Percentiles rank a stretch among this genome's conserved stretches.
Conservation (phyloP, 2,329 filamentous ascomycete species). For the Penicillium thymicola region DNA sequence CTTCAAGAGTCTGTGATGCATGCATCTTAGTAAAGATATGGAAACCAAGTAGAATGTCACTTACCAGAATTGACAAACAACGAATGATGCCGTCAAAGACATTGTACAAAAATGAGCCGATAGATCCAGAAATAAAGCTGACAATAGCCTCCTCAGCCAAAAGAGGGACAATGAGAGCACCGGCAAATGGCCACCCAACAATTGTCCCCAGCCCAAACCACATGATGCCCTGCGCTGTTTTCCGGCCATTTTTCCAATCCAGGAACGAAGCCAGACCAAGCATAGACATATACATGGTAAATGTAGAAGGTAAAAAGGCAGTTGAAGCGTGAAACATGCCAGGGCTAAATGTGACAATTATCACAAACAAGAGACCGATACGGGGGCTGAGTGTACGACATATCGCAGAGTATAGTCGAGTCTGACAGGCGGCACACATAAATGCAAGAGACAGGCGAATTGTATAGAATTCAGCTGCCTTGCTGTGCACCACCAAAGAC, state of each 20-base stretch:
- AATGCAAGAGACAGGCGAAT: constrained; percentile 73
- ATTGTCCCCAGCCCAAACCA: constrained; percentile 86
- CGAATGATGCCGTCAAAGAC: constrained; percentile 65
- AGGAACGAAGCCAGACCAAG: constrained; percentile 85
- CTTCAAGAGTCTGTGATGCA: constrained; percentile 59
- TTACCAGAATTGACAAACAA: constrained; percentile 66
- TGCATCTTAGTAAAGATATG: constrained; percentile 20
- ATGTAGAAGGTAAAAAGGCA: constrained; percentile 86
- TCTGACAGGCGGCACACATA: constrained; percentile 76
- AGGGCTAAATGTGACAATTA: constrained; percentile 73
- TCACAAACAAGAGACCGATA: constrained; percentile 79
- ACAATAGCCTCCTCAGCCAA: constrained; percentile 70
- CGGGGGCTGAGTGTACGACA: constrained; percentile 73
- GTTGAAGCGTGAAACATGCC: constrained; percentile 92
- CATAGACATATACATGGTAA: constrained; percentile 92
- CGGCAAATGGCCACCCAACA: constrained; percentile 92
- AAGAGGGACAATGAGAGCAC: constrained; percentile 76
- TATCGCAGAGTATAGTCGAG: constrained; percentile 73
- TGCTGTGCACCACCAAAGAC: constrained; percentile 52
- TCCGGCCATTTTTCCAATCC: constrained; percentile 77
- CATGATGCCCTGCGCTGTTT: constrained; percentile 78
- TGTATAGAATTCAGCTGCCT: constrained; percentile 74
- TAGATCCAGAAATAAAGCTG: constrained; percentile 51
- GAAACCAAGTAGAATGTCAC: constrained; percentile 27
- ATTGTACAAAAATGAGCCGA: constrained; percentile 59